Evolutionary conservation across 2,329 filamentous ascomycete species (phyloP), one percentile per base, ranked within the genome.

Genomic region (Chalara sp.): DNA sequence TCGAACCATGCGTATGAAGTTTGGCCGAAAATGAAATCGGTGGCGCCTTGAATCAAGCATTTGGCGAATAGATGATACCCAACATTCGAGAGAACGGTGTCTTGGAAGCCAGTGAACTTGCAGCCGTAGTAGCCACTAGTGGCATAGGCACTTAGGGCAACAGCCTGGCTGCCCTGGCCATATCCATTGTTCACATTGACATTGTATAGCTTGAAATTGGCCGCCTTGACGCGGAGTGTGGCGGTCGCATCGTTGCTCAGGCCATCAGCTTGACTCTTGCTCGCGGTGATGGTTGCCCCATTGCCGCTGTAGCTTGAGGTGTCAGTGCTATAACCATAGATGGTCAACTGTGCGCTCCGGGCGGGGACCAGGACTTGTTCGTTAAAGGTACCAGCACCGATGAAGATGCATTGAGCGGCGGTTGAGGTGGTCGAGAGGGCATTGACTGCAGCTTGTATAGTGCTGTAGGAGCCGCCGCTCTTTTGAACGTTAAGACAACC

Each of bases 1-100:
- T 79, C 72, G 61, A 75, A 76, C 78, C 75, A 83, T 44, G 72
- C 68, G 48, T 66, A 62, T 33, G 75, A 71, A 49, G 70, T 58
- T 64, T 79, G 71, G 48, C 80, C 74, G 61, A 83, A 84, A 56
- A 81, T 77, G 60, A 81, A 81, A 58, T 83, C 80, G 42, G 77
- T 76, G 3, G 77, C 75, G 31, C 79, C 79, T 44, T 76, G 72
- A 54, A 83, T 81, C 52, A 76, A 74, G 56, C 72, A 73, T 53
- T 74, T 74, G 30, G 73, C 76, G 59, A 80, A 83, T 35, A 81
- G 61, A 58, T 82, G 74, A 54, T 72, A 68, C 54, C 80, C 80
- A 49, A 66, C 69, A 57, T 79, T 63, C 44, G 67, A 61, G 4
- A 76, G 66, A 45, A 78, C 58, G 1, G 79, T 80, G 60, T 83